Conservation (phyloP, 192 early-diverging fungal species). For the Pilobolus umbonatus region DNA sequence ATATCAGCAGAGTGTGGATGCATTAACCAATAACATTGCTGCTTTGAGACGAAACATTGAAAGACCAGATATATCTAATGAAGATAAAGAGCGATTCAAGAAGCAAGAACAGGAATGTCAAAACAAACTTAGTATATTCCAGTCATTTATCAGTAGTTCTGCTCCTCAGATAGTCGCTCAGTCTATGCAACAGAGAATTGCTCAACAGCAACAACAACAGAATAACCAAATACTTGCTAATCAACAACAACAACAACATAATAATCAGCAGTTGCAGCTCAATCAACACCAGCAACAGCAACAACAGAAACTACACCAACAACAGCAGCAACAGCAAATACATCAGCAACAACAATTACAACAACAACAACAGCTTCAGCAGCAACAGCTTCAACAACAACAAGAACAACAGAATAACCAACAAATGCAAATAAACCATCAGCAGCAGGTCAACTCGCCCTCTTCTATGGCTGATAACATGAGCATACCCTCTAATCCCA, state of each 20-base stretch:
- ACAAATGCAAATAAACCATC: too few relatives aligned
- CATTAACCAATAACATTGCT: slow-evolving; percentile 15
- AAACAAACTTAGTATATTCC: slow-evolving; percentile 19
- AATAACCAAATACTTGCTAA: neutral
- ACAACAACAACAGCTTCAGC: slow-evolving; percentile 34
- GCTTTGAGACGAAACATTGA: slow-evolving; percentile 16
- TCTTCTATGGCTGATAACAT: too few relatives aligned
- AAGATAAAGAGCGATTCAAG: slow-evolving; percentile 21
- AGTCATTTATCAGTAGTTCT: slow-evolving; percentile 23
- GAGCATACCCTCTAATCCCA: too few relatives aligned
- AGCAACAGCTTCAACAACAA: slow-evolving; percentile 22
- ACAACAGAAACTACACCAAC: slow-evolving; percentile 4
- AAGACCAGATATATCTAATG: slow-evolving; percentile 18
- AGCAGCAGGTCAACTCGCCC: too few relatives aligned
- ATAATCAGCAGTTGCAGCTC: neutral
- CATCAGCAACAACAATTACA: slow-evolving; percentile 20
- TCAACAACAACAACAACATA: slow-evolving; percentile 2
- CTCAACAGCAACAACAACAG: slow-evolving; percentile 14
- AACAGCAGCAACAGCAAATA: slow-evolving; percentile 13
- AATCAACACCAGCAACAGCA: neutral
- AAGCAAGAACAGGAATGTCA: slow-evolving; percentile 24
- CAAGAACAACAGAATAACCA: too few relatives aligned
- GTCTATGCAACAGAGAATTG: slow-evolving; percentile 21
- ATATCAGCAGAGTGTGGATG: slow-evolving; percentile 23
- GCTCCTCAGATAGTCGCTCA: slow-evolving; percentile 17